Evolutionary conservation across 164 flowering plant genomes (phyloP).

Genomic region (Stephania cephalantha): DNA sequence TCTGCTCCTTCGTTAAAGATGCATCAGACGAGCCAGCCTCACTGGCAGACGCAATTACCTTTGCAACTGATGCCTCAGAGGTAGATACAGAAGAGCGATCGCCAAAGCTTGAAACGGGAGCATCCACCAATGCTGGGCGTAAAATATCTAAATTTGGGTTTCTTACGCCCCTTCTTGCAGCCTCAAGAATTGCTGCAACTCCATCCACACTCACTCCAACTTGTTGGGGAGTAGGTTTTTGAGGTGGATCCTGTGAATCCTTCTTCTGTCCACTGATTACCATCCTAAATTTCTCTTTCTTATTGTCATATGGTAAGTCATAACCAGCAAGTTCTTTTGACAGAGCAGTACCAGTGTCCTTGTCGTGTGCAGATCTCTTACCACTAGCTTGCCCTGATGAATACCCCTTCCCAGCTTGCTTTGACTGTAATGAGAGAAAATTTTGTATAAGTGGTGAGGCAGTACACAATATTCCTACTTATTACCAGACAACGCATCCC

Average conservation of each 20-base stretch:
- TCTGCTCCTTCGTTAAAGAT: constrained; percentile 59
- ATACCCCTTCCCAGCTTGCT: constrained; percentile 34
- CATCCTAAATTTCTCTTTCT: constrained; percentile 92
- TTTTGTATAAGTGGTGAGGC: background rate
- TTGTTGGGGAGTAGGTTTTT: constrained; percentile 37
- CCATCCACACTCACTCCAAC: constrained; percentile 46
- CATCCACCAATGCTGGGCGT: constrained; percentile 32
- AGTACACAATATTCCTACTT: background rate
- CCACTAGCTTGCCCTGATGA: constrained; percentile 21
- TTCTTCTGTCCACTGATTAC: constrained; percentile 69
- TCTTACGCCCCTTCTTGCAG: constrained; percentile 73
- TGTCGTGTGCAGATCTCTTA: constrained; percentile 30
- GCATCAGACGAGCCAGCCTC: constrained; percentile 79
- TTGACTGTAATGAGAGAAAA: constrained; percentile 40
- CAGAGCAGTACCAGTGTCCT: constrained; percentile 26
- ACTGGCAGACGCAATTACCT: constrained; percentile 50
- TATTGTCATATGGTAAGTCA: constrained; percentile 49
- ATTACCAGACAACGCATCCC: background rate
- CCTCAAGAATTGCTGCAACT: constrained; percentile 90
- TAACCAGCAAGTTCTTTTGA: constrained; percentile 26
- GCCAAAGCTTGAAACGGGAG: constrained; percentile 24
- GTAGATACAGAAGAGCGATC: constrained; percentile 19
- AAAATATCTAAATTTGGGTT: constrained; percentile 39
- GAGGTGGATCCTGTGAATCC: constrained; percentile 46
- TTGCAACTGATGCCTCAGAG: constrained; percentile 19